Conservation (phyloP, 192 early-diverging fungal species). For the Funneliformis geosporum region DNA sequence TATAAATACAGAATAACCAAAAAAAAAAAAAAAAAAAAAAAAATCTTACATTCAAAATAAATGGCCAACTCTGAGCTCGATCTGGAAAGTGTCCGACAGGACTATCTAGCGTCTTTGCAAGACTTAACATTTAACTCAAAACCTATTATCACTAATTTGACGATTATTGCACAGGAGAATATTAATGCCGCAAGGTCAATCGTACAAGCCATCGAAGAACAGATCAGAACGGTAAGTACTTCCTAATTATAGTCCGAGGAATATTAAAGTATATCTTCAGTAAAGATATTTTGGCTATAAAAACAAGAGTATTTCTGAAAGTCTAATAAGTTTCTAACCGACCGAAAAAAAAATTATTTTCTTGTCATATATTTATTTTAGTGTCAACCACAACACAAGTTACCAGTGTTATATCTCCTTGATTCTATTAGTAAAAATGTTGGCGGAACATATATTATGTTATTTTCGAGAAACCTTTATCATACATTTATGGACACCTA, state of each 20-base stretch:
- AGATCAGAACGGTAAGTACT: constrained; percentile 50
- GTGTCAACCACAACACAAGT: constrained; percentile 73
- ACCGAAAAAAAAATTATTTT: neutral
- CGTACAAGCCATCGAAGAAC: constrained; percentile 72
- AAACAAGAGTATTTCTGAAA: neutral
- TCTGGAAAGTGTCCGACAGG: constrained; percentile 48
- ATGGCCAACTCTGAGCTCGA: constrained; percentile 28
- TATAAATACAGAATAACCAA: neutral
- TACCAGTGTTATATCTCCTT: constrained; percentile 87
- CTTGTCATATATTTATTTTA: constrained; percentile 41
- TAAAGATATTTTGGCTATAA: too few species aligned
- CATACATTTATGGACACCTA: constrained; percentile 77
- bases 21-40: neutral
- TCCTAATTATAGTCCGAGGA: neutral
- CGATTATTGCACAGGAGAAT: constrained; percentile 82
- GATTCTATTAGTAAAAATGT: constrained; percentile 98
- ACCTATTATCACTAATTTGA: constrained; percentile 90
- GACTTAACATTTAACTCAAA: constrained; percentile 92
- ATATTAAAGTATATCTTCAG: neutral
- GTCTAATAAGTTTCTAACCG: neutral
- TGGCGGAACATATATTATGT: constrained; percentile 70
- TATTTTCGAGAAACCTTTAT: constrained; percentile 76
- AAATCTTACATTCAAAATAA: neutral
- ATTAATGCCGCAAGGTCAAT: constrained; percentile 64
- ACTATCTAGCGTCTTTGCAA: constrained; percentile 63